Conservation (phyloP, 805 yeast species). For the Huiozyma naganishii region DNA sequence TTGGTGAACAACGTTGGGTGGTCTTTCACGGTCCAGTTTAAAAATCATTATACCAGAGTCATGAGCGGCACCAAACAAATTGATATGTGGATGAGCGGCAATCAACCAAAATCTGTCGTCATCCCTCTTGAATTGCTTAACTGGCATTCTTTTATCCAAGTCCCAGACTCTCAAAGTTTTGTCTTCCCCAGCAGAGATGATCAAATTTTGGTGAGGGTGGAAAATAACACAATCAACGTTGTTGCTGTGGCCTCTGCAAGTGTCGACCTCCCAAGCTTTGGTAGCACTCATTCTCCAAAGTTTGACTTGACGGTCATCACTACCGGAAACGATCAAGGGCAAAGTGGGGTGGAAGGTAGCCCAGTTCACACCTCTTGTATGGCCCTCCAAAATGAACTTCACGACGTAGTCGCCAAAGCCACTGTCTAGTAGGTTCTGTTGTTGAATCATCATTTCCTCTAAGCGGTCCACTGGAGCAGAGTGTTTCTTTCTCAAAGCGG, state of each 20-base stretch:
- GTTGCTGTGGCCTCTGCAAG: slow-evolving; percentile 95
- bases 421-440: slow-evolving; percentile 74
- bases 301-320: slow-evolving; percentile 91
- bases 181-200: slow-evolving; percentile 90
- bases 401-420: slow-evolving; percentile 94
- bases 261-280: slow-evolving; percentile 98
- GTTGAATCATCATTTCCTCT: slow-evolving; percentile 35
- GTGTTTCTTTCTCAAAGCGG: slow-evolving; percentile 89
- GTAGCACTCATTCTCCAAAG: slow-evolving; percentile 97
- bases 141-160: slow-evolving; percentile 82
- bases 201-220: slow-evolving; percentile 88
- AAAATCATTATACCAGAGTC: slow-evolving; percentile 97
- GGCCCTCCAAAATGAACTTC: slow-evolving; percentile 93
- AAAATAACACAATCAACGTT: slow-evolving; percentile 81
- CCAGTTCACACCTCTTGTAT: slow-evolving; percentile 97
- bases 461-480: slow-evolving; percentile 56
- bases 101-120: slow-evolving; percentile 91
- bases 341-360: slow-evolving; percentile 95
- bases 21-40: slow-evolving; percentile 94
- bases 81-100: slow-evolving; percentile 79
- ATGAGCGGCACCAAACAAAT: slow-evolving; percentile 92
- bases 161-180: slow-evolving; percentile 97
- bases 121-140: slow-evolving; percentile 89
- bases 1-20: slow-evolving; percentile 56
- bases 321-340: slow-evolving; percentile 89